Evolutionary conservation across 768 basidiomycete species (phyloP).

Genomic region (Melanogaster broomeanus): DNA sequence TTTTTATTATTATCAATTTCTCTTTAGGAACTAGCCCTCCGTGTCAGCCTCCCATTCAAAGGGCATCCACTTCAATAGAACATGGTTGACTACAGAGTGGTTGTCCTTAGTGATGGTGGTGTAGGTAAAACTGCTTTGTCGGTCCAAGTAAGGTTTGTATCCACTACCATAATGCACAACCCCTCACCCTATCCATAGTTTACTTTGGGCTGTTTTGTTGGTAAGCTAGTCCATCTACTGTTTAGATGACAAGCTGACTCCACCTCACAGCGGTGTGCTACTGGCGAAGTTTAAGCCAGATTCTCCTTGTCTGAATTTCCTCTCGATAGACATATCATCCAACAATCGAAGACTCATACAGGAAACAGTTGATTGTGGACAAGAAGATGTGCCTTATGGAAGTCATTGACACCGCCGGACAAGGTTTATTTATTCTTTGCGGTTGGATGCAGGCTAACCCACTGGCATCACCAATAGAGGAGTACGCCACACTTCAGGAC

Average conservation of each 20-base stretch:
- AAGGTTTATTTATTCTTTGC: too few species aligned
- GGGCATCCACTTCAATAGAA: too few species aligned
- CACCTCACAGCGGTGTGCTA: too few species aligned
- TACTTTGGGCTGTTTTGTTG: constrained; percentile 94
- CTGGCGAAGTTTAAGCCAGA: too few species aligned
- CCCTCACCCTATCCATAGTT: constrained; percentile 56
- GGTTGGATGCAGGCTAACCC: too few species aligned
- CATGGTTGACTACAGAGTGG: constrained; percentile 97
- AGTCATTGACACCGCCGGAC: too few species aligned
- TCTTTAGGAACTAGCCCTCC: too few species aligned
- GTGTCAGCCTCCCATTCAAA: too few species aligned
- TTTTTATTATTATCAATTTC: too few species aligned
- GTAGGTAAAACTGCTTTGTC: constrained; percentile 97
- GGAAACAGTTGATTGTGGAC: constrained; percentile 93
- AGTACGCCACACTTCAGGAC: too few species aligned
- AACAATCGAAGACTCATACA: constrained; percentile 88
- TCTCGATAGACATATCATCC: too few species aligned
- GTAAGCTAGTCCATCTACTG: constrained; percentile 46
- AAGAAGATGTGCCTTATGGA: constrained; percentile 95
- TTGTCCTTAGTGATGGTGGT: constrained; percentile 95
- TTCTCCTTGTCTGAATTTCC: constrained; percentile 9
- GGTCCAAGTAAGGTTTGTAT: constrained; percentile 71
- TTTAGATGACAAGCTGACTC: constrained; percentile 15
- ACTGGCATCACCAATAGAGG: too few species aligned
- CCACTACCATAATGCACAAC: not conserved